Evolutionary conservation across 768 basidiomycete species (phyloP).

Genomic region (Strobilomyces confusus): DNA sequence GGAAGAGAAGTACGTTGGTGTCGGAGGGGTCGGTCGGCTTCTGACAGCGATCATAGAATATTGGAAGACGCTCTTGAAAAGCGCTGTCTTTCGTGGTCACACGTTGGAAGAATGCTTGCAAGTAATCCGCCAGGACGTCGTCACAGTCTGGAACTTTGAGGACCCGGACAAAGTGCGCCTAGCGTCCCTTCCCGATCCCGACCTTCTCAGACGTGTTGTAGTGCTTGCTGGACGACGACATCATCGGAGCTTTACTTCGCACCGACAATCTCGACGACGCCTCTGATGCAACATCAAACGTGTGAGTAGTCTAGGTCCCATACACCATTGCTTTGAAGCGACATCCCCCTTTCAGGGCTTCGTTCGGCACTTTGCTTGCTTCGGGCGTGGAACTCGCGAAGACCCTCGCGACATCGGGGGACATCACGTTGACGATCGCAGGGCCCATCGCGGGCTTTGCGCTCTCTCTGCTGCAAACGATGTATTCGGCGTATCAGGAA

Average conservation of each 20-base stretch:
- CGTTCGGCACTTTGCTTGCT: background rate
- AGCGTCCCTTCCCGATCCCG: background rate
- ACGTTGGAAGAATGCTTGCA: conserved; percentile 10
- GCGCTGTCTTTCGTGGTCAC: conserved; percentile 4
- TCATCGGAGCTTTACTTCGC: background rate
- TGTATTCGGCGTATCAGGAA: conserved; percentile 1
- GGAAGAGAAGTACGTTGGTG: conserved; percentile 10
- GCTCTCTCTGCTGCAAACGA: background rate
- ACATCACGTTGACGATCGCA: background rate
- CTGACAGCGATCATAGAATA: conserved; percentile 3
- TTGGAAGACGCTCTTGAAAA: conserved; percentile 8
- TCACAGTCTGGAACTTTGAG: conserved; percentile 11
- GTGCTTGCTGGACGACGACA: conserved; percentile 8
- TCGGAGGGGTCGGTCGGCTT: background rate
- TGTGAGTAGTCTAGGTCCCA: background rate
- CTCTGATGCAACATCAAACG: background rate
- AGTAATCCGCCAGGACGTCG: conserved; percentile 10
- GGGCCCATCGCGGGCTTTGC: background rate
- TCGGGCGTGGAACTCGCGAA: background rate
- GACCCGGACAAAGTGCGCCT: conserved; percentile 10
- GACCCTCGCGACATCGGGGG: background rate
- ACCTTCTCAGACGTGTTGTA: background rate
- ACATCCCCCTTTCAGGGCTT: background rate
- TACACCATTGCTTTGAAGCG: background rate
- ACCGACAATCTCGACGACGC: background rate